These are phyloP conservation scores for Lachnellula arida DNA, from an alignment of 2,329 filamentous ascomycete genomes.

Conservation along the genomic window DNA sequence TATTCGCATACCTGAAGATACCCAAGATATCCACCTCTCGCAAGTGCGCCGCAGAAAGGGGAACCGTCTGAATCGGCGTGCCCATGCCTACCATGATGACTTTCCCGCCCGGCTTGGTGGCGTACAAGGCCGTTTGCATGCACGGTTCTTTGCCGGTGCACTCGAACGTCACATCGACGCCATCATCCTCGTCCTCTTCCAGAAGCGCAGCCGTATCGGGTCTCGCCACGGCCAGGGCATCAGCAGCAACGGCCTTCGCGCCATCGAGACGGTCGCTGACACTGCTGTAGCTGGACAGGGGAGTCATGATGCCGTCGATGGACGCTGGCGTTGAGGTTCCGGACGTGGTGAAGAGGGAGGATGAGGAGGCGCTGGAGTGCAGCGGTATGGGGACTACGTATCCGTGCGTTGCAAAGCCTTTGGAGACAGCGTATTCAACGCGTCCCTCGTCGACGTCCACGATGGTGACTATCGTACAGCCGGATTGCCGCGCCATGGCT, in stretches of 20 bases:
- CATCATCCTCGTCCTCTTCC: constrained; percentile 51
- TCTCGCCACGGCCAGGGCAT: constrained; percentile 40
- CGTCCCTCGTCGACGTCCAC: constrained; percentile 57
- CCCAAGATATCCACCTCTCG: constrained; percentile 75
- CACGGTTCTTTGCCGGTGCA: constrained; percentile 73
- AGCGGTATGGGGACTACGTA: constrained; percentile 46
- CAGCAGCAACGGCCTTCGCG: constrained; percentile 45
- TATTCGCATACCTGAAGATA: constrained; percentile 73
- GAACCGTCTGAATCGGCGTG: constrained; percentile 68
- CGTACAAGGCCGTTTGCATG: constrained; percentile 71
- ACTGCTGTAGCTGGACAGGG: constrained; percentile 35
- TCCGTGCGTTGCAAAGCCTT: constrained; percentile 56
- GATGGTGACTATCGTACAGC: constrained; percentile 55
- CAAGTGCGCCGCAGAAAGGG: constrained; percentile 66
- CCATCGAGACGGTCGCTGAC: constrained; percentile 45
- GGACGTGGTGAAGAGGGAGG: constrained; percentile 36
- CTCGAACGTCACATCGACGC: constrained; percentile 68
- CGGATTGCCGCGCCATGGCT: constrained; percentile 56
- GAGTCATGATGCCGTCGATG: constrained; percentile 33
- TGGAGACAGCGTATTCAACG: constrained; percentile 53
- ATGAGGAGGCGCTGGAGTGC: constrained; percentile 41
- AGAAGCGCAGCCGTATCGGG: constrained; percentile 31
- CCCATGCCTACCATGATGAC: constrained; percentile 78
- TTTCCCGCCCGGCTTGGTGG: constrained; percentile 64
- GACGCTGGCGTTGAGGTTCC: constrained; percentile 45